phyloP scores from a whole-genome alignment of 225 moss, liverwort and hornwort species.

The Thuidium tamariscinum region DNA sequence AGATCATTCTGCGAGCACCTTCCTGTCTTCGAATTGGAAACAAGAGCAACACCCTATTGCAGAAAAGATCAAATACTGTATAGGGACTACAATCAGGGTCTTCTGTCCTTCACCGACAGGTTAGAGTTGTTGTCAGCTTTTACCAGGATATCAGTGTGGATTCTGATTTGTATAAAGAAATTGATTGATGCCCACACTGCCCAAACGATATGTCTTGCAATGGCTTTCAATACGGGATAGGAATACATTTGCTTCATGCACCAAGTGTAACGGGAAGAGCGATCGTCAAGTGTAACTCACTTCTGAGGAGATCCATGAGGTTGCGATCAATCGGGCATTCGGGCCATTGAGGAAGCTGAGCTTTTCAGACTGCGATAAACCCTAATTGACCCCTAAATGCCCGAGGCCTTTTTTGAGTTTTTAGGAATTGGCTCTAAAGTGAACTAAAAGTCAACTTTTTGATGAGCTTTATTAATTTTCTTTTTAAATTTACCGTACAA shows the following conservation, averaged over 20 bases:
- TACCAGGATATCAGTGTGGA: background rate
- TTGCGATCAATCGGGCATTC: background rate
- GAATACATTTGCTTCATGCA: background rate
- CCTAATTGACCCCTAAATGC: too few species aligned
- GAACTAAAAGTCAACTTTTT: too few species aligned
- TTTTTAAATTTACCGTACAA: too few species aligned
- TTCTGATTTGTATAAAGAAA: too few species aligned
- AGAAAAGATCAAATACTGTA: background rate
- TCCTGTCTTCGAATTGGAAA: background rate
- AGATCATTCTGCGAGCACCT: background rate
- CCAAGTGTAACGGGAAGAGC: background rate
- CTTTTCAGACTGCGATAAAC: too few species aligned
- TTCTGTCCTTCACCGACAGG: background rate
- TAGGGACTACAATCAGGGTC: too few species aligned
- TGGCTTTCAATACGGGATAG: background rate
- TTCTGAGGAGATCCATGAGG: background rate
- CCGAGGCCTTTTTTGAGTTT: too few species aligned
- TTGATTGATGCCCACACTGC: background rate
- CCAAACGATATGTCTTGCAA: background rate
- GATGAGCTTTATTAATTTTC: too few species aligned
- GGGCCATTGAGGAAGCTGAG: background rate
- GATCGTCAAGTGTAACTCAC: background rate
- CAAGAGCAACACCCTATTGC: background rate
- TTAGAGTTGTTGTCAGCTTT: background rate
- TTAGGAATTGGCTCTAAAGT: too few species aligned